Percentiles rank a stretch among this genome's conserved stretches.
Conservation (phyloP, 305 asterid species). For the Withania somnifera region DNA sequence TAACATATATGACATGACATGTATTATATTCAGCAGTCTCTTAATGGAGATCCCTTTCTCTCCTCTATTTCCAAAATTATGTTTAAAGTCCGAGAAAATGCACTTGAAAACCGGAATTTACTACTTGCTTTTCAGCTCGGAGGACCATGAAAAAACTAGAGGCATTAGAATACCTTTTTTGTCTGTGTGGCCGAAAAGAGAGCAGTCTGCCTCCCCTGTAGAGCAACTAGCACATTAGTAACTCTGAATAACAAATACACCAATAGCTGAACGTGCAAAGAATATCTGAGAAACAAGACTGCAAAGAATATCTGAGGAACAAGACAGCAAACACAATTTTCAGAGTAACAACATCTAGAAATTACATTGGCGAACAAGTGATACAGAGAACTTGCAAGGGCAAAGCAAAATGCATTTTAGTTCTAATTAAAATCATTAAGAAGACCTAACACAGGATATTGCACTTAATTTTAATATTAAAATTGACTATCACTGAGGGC, state of each 20-base stretch:
- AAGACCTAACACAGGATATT: neutral
- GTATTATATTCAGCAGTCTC: neutral
- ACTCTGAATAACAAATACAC: slow-evolving; percentile 2
- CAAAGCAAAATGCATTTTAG: neutral
- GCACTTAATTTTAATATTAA: neutral
- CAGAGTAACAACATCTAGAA: neutral
- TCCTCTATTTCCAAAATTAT: neutral
- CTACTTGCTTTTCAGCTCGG: neutral
- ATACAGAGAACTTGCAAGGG: neutral
- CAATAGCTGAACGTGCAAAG: neutral
- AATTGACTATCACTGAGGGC: neutral
- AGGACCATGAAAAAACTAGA: neutral
- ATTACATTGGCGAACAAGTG: neutral
- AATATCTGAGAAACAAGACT: neutral
- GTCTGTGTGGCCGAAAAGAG: slow-evolving; percentile 98
- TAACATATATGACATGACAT: neutral
- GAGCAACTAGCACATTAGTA: slow-evolving; percentile 12
- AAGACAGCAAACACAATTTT: neutral
- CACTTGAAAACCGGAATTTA: neutral
- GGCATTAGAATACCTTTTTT: slow-evolving; percentile 45
- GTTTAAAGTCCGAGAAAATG: neutral
- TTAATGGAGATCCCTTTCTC: neutral
- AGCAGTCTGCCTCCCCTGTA: slow-evolving; percentile 89
- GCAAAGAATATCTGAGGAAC: neutral
- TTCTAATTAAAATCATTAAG: neutral